A percentile compares a stretch with the other conserved stretches of the same genome.
These are phyloP conservation scores for Cyclotella choctawhatcheeana DNA, from an alignment of 108 stramenopile species.

Conservation along the genomic window DNA sequence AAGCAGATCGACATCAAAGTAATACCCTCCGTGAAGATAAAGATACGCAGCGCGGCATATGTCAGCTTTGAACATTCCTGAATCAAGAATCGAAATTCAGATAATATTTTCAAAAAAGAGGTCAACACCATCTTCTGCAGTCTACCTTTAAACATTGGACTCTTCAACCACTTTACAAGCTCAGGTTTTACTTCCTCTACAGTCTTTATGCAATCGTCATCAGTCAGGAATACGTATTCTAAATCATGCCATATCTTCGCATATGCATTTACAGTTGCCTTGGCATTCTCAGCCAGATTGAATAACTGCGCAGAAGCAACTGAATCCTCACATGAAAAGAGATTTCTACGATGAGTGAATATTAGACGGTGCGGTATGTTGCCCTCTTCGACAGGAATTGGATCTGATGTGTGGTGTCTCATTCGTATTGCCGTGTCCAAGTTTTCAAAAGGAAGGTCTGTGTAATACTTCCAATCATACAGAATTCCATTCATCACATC, in stretches of 20 bases:
- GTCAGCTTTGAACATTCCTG: conserved; percentile 42
- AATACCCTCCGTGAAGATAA: conserved; percentile 33
- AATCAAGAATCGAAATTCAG: background rate
- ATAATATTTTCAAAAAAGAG: background rate
- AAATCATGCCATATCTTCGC: background rate
- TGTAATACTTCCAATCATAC: background rate
- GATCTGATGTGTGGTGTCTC: background rate
- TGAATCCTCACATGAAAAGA: background rate
- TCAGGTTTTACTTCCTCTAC: background rate
- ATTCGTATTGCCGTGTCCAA: background rate
- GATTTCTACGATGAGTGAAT: background rate
- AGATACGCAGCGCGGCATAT: conserved; percentile 33
- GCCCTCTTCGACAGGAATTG: background rate
- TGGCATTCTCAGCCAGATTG: background rate
- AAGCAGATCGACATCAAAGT: conserved; percentile 45
- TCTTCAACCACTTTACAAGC: background rate
- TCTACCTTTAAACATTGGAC: conserved; percentile 8
- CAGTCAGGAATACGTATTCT: background rate
- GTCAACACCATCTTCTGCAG: background rate
- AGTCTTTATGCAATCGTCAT: background rate
- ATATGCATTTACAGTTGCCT: background rate
- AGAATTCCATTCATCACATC: background rate
- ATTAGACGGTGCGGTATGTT: conserved; percentile 20
- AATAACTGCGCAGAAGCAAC: background rate
- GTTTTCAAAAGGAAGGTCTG: background rate